Conservation (phyloP, 805 yeast genomes). For the Wickerhamia fluorescens region DNA sequence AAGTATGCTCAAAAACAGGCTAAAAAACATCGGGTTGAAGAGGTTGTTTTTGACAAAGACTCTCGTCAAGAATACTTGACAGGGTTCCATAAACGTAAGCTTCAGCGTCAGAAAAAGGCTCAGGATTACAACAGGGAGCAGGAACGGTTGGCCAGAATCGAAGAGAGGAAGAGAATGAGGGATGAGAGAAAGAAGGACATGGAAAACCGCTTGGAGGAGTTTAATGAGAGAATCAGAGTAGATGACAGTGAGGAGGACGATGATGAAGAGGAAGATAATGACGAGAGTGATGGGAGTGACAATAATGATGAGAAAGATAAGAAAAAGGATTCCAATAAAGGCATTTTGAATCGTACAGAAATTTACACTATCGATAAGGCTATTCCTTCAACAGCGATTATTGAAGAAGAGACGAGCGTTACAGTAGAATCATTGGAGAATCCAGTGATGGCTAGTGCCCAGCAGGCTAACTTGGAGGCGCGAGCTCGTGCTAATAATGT, state of each 20-base stretch:
- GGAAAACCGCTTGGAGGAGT: slow-evolving; percentile 53
- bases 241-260: slow-evolving; percentile 5
- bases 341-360: slow-evolving; percentile 15
- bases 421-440: slow-evolving; percentile 52
- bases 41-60: slow-evolving; percentile 76
- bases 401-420: slow-evolving; percentile 42
- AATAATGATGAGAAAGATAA: slow-evolving; percentile 3
- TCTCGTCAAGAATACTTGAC: slow-evolving; percentile 81
- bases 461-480: slow-evolving; percentile 29
- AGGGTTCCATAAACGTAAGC: slow-evolving; percentile 91
- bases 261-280: slow-evolving; percentile 13
- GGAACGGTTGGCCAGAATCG: slow-evolving; percentile 63
- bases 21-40: slow-evolving; percentile 66
- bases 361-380: slow-evolving; percentile 25
- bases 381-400: slow-evolving; percentile 22
- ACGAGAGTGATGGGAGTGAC: slow-evolving; percentile 5
- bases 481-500: slow-evolving; percentile 64
- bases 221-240: slow-evolving; percentile 37
- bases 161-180: slow-evolving; percentile 64
- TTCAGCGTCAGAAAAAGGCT: slow-evolving; percentile 84
- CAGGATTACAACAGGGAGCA: slow-evolving; percentile 69
- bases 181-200: slow-evolving; percentile 65
- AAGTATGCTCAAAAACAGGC: slow-evolving; percentile 64
- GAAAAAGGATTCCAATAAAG: slow-evolving; percentile 2
- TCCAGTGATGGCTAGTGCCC: slow-evolving; percentile 28